phyloP scores from a whole-genome alignment of 1,284 basidiomycete genomes.

The Kwoniella shivajii region DNA sequence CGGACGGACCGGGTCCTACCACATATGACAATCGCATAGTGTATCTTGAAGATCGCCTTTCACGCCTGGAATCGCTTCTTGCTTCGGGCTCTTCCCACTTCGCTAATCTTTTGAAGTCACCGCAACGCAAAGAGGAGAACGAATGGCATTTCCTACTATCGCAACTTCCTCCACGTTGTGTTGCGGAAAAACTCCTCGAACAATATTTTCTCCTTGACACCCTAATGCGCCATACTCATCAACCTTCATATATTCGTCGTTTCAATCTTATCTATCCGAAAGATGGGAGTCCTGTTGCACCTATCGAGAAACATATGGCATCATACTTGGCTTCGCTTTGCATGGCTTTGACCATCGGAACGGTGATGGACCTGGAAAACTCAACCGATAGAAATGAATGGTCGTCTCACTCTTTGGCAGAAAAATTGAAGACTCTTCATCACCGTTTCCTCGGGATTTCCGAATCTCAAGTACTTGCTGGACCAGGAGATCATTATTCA shows the following conservation, averaged over 20 bases:
- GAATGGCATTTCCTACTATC: conserved; percentile 6
- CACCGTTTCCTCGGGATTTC: conserved; percentile 1
- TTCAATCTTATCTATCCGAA: neutral
- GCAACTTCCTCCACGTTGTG: neutral
- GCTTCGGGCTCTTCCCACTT: neutral
- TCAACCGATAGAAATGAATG: neutral
- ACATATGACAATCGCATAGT: neutral
- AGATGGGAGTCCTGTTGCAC: neutral
- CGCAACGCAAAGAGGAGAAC: neutral
- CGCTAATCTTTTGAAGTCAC: neutral
- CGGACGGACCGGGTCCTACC: neutral
- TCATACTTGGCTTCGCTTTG: conserved; percentile 7
- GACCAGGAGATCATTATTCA: neutral
- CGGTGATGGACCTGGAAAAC: neutral
- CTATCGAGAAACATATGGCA: neutral
- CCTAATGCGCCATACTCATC: conserved; percentile 3
- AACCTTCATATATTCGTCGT: conserved; percentile 3
- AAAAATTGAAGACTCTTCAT: neutral
- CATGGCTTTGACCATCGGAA: conserved; percentile 10
- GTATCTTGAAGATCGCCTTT: neutral
- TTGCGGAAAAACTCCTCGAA: neutral
- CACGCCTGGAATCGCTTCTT: neutral
- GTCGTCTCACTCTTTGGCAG: neutral
- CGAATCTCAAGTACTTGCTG: neutral
- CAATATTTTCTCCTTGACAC: conserved; percentile 2